phyloP scores from a whole-genome alignment of 768 basidiomycete genomes.

The Chalciporus piperatus region DNA sequence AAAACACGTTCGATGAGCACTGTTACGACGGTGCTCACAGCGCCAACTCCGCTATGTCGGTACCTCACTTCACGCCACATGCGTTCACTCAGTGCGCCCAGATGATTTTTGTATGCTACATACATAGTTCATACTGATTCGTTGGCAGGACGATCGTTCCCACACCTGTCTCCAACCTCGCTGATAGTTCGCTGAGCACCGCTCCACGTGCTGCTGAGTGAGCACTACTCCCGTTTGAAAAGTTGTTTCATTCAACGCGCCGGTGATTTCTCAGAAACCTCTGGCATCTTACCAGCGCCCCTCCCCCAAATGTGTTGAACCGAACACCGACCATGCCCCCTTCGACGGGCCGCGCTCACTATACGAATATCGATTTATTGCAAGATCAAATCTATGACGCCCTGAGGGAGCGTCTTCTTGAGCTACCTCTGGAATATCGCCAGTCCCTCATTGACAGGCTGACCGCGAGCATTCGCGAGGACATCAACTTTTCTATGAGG shows the following conservation, averaged over 20 bases:
- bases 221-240: not conserved
- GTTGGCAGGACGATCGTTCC: not conserved
- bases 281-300: not conserved
- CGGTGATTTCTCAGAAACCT: conserved; percentile 6
- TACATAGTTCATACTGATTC: conserved; percentile 1
- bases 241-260: not conserved
- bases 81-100: conserved; percentile 8
- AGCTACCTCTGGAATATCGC: not conserved
- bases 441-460: not conserved
- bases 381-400: not conserved
- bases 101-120: not conserved
- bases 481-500: not conserved
- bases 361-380: not conserved
- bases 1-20: not conserved
- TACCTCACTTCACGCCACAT: not conserved
- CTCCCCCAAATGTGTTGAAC: not conserved
- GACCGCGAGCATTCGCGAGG: not conserved
- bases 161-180: not conserved
- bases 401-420: not conserved
- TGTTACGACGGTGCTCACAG: not conserved
- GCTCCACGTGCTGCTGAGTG: conserved; percentile 6
- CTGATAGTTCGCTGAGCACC: conserved; percentile 1
- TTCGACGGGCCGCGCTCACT: not conserved
- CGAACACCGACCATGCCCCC: not conserved
- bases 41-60: not conserved